Base-by-base conservation (phyloP, 306 rosid species). In the Adenanthera pavonina region DNA sequence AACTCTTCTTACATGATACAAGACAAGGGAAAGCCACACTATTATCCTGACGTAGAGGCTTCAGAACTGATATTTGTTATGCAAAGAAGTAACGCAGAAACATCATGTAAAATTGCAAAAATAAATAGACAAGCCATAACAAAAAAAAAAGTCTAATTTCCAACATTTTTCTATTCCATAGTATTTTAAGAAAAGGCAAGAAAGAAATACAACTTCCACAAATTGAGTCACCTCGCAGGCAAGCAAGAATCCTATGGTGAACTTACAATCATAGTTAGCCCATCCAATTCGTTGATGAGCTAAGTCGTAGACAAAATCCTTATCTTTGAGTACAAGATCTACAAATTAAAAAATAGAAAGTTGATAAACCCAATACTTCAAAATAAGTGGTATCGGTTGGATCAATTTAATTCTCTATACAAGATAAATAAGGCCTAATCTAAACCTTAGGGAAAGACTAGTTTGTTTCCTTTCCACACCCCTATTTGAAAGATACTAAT, bases 311-410 rank as follows among this genome's bases (percentile, higher is more conserved):
- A 95, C 97, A 69, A 95, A n/a, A 60, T 92, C 93, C 92, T 92
- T 93, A 79, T 93, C 99, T 89, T 95, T 95, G 19, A 95, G 82
- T 75, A 95, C 91, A 77, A 95, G 94, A 91, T 95, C 98, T 95
- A 95, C 87, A 84, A 75, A 62, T 72, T 69, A 82, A 4, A 75
- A 70, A 80, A 69, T 78, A 69, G 38, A 36, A 76, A 25, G 66
- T 33, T 41, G 69, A 54, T 61, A 75, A 79, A 74, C 68, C 59
- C 62, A 53, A 57, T 53, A 52, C 15, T 61, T 11, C 35, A 78
- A 67, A 14, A 3, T 57, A 49, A 38, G 52, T 9, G 19, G 49
- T 17, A 6, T 44, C 16, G 17, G 64, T 34, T 51, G 52, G 54
- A 46, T 72, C 47, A 51, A 83, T 80, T 25, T 25, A 25, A 25